These are phyloP conservation scores for Lachancea dasiensis DNA, from an alignment of 805 yeast species.

Conservation along the genomic window DNA sequence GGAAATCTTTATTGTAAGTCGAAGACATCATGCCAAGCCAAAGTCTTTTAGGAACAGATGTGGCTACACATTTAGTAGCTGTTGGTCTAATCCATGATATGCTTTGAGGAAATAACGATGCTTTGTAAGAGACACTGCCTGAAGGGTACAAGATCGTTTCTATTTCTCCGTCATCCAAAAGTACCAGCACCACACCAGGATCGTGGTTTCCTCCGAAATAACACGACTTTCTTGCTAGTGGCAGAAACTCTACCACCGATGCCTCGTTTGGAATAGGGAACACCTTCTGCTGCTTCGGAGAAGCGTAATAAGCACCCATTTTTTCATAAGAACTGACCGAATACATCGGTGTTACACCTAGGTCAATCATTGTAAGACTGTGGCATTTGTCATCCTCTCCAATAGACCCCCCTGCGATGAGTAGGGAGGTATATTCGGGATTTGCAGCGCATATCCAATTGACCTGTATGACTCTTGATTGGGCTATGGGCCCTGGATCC, in stretches of 20 bases:
- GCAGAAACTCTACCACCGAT: conserved; percentile 41
- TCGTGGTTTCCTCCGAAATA: conserved; percentile 75
- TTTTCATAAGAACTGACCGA: conserved; percentile 76
- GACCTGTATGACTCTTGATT: conserved; percentile 41
- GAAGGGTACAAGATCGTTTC: conserved; percentile 54
- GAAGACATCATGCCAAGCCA: conserved; percentile 76
- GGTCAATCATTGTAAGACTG: conserved; percentile 54
- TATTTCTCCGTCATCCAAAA: conserved; percentile 59
- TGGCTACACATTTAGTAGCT: conserved; percentile 49
- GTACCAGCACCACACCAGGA: conserved; percentile 57
- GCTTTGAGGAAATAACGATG: conserved; percentile 72
- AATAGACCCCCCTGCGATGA: conserved; percentile 60
- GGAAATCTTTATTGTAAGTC: conserved; percentile 37
- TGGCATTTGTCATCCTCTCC: conserved; percentile 38
- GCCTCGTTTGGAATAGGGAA: conserved; percentile 48
- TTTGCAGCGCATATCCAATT: conserved; percentile 77
- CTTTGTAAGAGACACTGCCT: conserved; percentile 46
- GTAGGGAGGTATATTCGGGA: conserved; percentile 70
- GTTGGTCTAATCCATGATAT: conserved; percentile 74
- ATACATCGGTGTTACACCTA: conserved; percentile 75
- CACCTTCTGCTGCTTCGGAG: conserved; percentile 48
- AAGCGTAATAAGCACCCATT: conserved; percentile 71
- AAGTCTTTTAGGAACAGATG: conserved; percentile 53
- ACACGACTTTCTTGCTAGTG: conserved; percentile 61
- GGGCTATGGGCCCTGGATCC: conserved; percentile 11